Base-by-base conservation (phyloP, 176 grass and related monocot species). In the Juncus effusus region DNA sequence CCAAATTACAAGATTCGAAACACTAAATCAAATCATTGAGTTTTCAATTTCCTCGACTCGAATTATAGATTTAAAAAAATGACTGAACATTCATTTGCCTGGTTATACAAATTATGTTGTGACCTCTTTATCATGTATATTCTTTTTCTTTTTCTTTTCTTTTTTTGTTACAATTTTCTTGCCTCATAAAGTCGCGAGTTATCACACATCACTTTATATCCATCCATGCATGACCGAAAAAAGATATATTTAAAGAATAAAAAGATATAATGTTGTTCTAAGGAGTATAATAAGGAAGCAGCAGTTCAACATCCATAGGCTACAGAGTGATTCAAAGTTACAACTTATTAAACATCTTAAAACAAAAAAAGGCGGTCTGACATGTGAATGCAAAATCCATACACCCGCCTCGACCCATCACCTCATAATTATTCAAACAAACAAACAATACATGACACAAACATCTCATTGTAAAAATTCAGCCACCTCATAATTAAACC, bases 1-100 rank as follows among this genome's bases (percentile, higher is more conserved):
- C 59, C 6, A 82, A 92, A 58, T 51, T 59, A 61, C 63, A 77
- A 65, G 69, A 58, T 74, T 75, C 63, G 11, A 57, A 70, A 54
- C 37, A 75, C 19, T 75, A 78, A 47, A 47, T 47, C 44, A 47
- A 47, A 47, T 47, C 44, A 2, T 9, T 9, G 44, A 6, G 2
- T 2, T 2, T 47, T 47, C 9, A 47, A 47, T 47, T 47, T 47
- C 4, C 19, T 28, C 19, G 19, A 0, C 19, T 28, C 19, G 19
- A 28, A 28, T 28, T 28, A 28, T 28, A 28, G 0, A 28, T 28
- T 28, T 0, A 28, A 28, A 28, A 28, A 1, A 28, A 28, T 28
- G 19, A 28, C 19, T 28, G 19, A 28, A 28, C 19, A 28, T 0
- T 28, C 19, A 28, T 28, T 28, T 28, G 19, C 1, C 19, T 28